phyloP scores from a whole-genome alignment of 2,329 filamentous ascomycete species.

The Conoideocrella luteorostrata region DNA sequence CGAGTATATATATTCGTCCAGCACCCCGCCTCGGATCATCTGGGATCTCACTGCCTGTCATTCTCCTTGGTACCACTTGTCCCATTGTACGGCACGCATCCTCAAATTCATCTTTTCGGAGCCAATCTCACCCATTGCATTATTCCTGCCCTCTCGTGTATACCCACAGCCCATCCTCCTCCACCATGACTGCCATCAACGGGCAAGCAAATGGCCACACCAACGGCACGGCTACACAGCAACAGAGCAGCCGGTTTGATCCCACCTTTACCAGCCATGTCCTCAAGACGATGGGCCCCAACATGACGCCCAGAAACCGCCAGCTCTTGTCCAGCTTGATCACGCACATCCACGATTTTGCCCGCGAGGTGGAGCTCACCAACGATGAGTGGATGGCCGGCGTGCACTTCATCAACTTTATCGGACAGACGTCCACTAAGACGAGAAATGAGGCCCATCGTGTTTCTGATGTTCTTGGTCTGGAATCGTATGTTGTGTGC shows the following conservation, averaged over 20 bases:
- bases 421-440: slow-evolving; percentile 61
- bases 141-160: not conserved
- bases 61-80: too few relatives aligned
- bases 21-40: too few relatives aligned
- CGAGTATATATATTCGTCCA: too few relatives aligned
- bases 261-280: slow-evolving; percentile 71
- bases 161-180: not conserved
- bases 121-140: not conserved
- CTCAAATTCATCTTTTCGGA: too few relatives aligned
- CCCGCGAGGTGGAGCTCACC: slow-evolving; percentile 69
- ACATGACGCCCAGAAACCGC: slow-evolving; percentile 58
- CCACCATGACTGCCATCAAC: slow-evolving; percentile 9
- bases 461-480: slow-evolving; percentile 65
- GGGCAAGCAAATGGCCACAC: slow-evolving; percentile 19
- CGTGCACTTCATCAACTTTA: slow-evolving; percentile 67
- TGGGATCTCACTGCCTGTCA: too few relatives aligned
- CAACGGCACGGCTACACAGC: slow-evolving; percentile 14
- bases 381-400: slow-evolving; percentile 72
- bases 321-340: slow-evolving; percentile 59
- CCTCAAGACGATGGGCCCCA: slow-evolving; percentile 66
- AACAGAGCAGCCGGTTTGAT: slow-evolving; percentile 53
- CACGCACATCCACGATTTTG: slow-evolving; percentile 71
- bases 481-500: slow-evolving; percentile 57
- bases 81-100: too few relatives aligned
- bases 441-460: slow-evolving; percentile 70